A percentile compares a stretch with the other conserved stretches of the same genome.
Evolutionary conservation across 2,329 filamentous ascomycete genomes (phyloP).

Genomic region (Scorias spongiosa): DNA sequence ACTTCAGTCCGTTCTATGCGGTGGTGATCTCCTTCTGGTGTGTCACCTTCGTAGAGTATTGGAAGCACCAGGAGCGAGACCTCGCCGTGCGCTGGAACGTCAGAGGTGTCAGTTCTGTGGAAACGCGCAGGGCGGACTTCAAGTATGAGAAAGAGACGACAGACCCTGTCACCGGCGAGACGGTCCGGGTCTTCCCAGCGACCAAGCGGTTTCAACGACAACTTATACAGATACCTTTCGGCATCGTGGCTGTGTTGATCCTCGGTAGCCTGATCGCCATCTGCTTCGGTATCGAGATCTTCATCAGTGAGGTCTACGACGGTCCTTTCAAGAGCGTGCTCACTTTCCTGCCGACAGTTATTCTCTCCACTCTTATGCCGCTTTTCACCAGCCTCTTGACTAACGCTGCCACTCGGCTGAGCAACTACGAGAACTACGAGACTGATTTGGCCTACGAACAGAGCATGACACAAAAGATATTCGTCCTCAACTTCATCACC

Average conservation of each 20-base stretch:
- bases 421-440: conserved; percentile 80
- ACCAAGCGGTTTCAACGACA: conserved; percentile 63
- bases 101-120: conserved; percentile 66
- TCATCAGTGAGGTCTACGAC: conserved; percentile 84
- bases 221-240: conserved; percentile 72
- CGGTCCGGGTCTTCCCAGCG: conserved; percentile 58
- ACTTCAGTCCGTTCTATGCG: conserved; percentile 71
- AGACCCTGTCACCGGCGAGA: conserved; percentile 72
- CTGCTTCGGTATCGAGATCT: conserved; percentile 87
- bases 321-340: conserved; percentile 77
- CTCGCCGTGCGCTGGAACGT: conserved; percentile 81
- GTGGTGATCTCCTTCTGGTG: conserved; percentile 71
- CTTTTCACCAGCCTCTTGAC: conserved; percentile 64
- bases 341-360: conserved; percentile 74
- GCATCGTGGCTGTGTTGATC: conserved; percentile 52
- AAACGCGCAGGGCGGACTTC: conserved; percentile 64
- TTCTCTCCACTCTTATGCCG: conserved; percentile 71
- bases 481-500: conserved; percentile 91
- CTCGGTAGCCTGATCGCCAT: conserved; percentile 71
- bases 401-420: conserved; percentile 59
- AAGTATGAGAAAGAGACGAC: conserved; percentile 59
- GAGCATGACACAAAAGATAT: conserved; percentile 80
- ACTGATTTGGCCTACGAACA: conserved; percentile 71
- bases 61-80: conserved; percentile 86
- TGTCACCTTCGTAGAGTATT: conserved; percentile 82